These are phyloP conservation scores for Candida albicans DNA, from an alignment of 1,139 yeast genomes.

Conservation along the genomic window DNA sequence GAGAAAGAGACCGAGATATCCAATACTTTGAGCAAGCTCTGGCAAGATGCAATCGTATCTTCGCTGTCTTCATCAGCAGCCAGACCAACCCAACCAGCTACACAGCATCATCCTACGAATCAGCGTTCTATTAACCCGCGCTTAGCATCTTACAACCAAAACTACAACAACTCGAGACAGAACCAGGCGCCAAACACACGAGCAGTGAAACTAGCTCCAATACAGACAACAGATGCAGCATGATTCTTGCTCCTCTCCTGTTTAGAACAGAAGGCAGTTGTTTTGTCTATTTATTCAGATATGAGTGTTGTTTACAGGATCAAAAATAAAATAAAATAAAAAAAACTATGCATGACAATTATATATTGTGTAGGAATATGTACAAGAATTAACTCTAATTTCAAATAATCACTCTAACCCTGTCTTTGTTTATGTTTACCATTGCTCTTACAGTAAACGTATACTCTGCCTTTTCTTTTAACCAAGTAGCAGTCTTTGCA, in stretches of 20 bases:
- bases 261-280: not conserved
- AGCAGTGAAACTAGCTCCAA: conserved; percentile 37
- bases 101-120: conserved; percentile 16
- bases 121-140: conserved; percentile 30
- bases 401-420: conserved; percentile 48
- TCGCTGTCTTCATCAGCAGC: conserved; percentile 15
- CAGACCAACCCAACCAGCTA: conserved; percentile 1
- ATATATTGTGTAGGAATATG: not conserved
- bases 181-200: conserved; percentile 38
- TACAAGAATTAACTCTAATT: conserved; percentile 9
- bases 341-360: not conserved
- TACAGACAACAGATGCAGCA: conserved; percentile 15
- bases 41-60: conserved; percentile 44
- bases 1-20: conserved; percentile 35
- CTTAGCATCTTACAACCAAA: conserved; percentile 24
- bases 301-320: too few species aligned
- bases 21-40: conserved; percentile 29
- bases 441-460: conserved; percentile 88
- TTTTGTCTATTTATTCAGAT: too few species aligned
- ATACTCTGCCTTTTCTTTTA: conserved; percentile 90
- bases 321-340: not conserved
- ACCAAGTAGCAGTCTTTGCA: conserved; percentile 92
- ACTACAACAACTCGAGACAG: conserved; percentile 15
- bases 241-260: not conserved
- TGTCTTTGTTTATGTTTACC: conserved; percentile 97